Evolutionary conservation across 2,329 filamentous ascomycete genomes (phyloP).

Genomic region (Tolypocladium cylindrosporum): DNA sequence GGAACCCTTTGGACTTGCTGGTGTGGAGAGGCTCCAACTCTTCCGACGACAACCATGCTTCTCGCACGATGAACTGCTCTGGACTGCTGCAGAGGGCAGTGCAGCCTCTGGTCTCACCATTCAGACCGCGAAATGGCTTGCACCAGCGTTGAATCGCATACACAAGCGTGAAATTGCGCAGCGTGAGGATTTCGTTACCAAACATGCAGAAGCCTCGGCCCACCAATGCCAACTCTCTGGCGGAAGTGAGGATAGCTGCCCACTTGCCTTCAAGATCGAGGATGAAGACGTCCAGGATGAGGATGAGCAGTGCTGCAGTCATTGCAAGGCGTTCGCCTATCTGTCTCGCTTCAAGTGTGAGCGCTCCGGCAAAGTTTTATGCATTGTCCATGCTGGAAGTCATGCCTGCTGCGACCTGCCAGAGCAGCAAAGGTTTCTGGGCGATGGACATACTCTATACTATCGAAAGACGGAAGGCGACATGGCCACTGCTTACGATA

Average conservation of each 20-base stretch:
- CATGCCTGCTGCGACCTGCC: conserved; percentile 69
- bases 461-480: conserved; percentile 68
- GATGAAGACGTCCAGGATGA: conserved; percentile 77
- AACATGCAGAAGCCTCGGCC: conserved; percentile 45
- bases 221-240: conserved; percentile 41
- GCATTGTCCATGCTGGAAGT: conserved; percentile 69
- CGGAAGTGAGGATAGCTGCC: conserved; percentile 41
- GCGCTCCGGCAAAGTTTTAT: conserved; percentile 71
- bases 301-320: conserved; percentile 84
- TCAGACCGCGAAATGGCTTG: conserved; percentile 89
- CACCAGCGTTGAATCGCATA: conserved; percentile 74
- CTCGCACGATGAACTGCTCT: conserved; percentile 88
- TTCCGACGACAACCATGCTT: conserved; percentile 93
- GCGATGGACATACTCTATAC: conserved; percentile 62
- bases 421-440: conserved; percentile 56
- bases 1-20: conserved; percentile 83
- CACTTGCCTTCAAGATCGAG: conserved; percentile 53
- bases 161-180: conserved; percentile 61
- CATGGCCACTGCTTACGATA: conserved; percentile 57
- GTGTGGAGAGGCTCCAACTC: conserved; percentile 74
- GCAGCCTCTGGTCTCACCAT: conserved; percentile 57
- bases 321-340: conserved; percentile 89
- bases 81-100: conserved; percentile 78
- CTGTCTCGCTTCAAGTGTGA: conserved; percentile 83
- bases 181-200: conserved; percentile 57